Evolutionary conservation across 2,329 filamentous ascomycete species (phyloP).

Genomic region (Trichoderma koningiopsis): DNA sequence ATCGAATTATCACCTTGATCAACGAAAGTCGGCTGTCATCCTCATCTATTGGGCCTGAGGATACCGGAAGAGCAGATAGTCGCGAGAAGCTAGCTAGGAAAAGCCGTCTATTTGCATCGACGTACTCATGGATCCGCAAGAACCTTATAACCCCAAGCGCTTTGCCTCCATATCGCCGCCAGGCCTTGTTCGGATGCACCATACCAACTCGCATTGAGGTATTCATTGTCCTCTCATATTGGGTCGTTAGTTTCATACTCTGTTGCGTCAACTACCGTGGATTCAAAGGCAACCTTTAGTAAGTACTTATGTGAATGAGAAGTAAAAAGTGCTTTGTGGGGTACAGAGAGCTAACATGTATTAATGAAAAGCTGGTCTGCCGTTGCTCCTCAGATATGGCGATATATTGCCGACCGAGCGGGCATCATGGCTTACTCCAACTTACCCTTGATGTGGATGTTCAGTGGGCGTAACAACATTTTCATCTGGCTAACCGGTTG

Average conservation of each 20-base stretch:
- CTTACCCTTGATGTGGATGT: slow-evolving; percentile 12
- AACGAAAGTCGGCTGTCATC: not conserved
- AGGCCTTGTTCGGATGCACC: slow-evolving; percentile 13
- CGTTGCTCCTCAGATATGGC: slow-evolving; percentile 3
- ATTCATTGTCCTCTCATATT: not conserved
- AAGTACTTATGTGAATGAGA: not conserved
- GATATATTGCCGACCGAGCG: slow-evolving; percentile 2
- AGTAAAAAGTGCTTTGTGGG: not conserved
- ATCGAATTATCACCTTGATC: not conserved
- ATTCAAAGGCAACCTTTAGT: slow-evolving; percentile 15
- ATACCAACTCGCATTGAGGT: slow-evolving; percentile 6
- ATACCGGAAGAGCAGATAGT: slow-evolving; percentile 9
- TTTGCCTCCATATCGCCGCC: slow-evolving; percentile 1
- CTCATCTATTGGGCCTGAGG: not conserved
- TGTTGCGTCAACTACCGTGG: slow-evolving; percentile 8
- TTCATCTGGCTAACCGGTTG: slow-evolving; percentile 65
- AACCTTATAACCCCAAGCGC: not conserved
- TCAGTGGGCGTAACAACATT: slow-evolving; percentile 44
- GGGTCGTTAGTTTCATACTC: slow-evolving; percentile 11
- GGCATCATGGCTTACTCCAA: slow-evolving; percentile 8
- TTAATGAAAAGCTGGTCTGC: slow-evolving; percentile 1
- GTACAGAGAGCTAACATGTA: not conserved
- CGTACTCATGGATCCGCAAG: slow-evolving; percentile 1
- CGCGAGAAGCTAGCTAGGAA: not conserved
- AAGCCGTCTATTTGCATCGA: not conserved